Evolutionary conservation across 2,329 filamentous ascomycete genomes (phyloP).

Genomic region (Pyrenophora tritici-repentis): DNA sequence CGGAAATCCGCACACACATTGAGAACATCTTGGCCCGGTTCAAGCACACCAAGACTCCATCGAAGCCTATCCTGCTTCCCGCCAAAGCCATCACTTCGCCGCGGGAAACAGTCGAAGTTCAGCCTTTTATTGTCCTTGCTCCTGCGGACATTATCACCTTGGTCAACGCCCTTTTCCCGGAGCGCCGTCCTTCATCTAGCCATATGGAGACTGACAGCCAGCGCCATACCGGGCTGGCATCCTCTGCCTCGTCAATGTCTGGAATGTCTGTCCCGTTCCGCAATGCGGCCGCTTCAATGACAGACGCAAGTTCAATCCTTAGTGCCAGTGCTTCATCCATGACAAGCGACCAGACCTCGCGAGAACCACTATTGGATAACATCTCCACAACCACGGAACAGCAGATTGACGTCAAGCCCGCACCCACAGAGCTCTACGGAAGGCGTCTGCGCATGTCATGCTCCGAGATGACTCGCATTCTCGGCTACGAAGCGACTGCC

Average conservation of each 20-base stretch:
- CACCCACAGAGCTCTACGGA: slow-evolving; percentile 49
- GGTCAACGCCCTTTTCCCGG: slow-evolving; percentile 82
- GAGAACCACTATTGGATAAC: slow-evolving; percentile 64
- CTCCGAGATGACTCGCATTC: slow-evolving; percentile 70
- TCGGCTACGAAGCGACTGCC: slow-evolving; percentile 67
- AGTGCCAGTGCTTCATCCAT: slow-evolving; percentile 75
- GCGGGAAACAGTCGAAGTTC: slow-evolving; percentile 76
- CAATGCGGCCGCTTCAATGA: slow-evolving; percentile 56
- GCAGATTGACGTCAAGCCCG: slow-evolving; percentile 55
- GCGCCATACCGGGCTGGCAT: slow-evolving; percentile 54
- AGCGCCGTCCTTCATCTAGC: slow-evolving; percentile 67
- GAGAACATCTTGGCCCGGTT: slow-evolving; percentile 73
- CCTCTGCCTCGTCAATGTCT: slow-evolving; percentile 56
- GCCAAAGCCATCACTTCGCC: slow-evolving; percentile 74
- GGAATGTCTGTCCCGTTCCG: slow-evolving; percentile 57
- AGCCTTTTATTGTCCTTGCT: slow-evolving; percentile 79
- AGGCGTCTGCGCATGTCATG: slow-evolving; percentile 67
- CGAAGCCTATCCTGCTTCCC: slow-evolving; percentile 66
- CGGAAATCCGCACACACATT: slow-evolving; percentile 69
- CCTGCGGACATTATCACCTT: slow-evolving; percentile 79
- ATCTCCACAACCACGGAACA: slow-evolving; percentile 31
- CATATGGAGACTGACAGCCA: slow-evolving; percentile 51
- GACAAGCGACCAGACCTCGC: slow-evolving; percentile 72
- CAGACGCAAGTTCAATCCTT: slow-evolving; percentile 70
- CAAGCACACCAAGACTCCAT: slow-evolving; percentile 49